Evolutionary conservation across 108 stramenopile species (phyloP), one percentile per base, ranked within the genome.

Genomic region (Chaetoceros muelleri): DNA sequence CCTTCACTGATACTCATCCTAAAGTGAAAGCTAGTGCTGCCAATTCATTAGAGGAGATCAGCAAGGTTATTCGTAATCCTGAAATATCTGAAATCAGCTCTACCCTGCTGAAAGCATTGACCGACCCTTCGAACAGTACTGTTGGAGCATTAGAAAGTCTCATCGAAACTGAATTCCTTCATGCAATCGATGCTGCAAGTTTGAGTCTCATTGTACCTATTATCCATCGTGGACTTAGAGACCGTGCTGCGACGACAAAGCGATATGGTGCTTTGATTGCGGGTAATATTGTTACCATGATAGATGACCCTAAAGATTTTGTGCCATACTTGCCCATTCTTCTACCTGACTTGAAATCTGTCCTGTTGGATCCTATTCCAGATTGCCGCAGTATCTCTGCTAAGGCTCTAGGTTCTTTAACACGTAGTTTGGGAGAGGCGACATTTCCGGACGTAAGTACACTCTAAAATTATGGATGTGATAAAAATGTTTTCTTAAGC

Each of bases 161-260:
- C 21, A 84, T 94, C 48, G 79, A 72, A 29, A 92, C 93, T 7
- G 87, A 90, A 52, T 99, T 98, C 66, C 67, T 97, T 56, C 99
- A 99, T 67, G 88, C 96, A 30, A 95, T 99, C 57, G 99, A 99
- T 68, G 97, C 96, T 27, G 94, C 99, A 0, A 96, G 96, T 65
- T 77, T 99, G 44, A 97, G 98, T 24, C 67, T 99, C 18, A 83
- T 99, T 57, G 90, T 97, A 44, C 99, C 99, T 25, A 85, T 99
- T 46, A 73, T 99, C 40, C 89, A 90, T 55, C 89, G 99, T 13
- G 99, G 97, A 16, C 67, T 99, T 18, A 78, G 89, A 17, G 98
- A 97, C 61, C 80, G 97, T 26, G 76, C 76, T 24, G 96, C 95
- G 13, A 95, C 83, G 25, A 86, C 88, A 2, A 98, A 98, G 67